Evolutionary conservation across 352 stramenopile species (phyloP).

Genomic region (Globisporangium iwayamae): DNA sequence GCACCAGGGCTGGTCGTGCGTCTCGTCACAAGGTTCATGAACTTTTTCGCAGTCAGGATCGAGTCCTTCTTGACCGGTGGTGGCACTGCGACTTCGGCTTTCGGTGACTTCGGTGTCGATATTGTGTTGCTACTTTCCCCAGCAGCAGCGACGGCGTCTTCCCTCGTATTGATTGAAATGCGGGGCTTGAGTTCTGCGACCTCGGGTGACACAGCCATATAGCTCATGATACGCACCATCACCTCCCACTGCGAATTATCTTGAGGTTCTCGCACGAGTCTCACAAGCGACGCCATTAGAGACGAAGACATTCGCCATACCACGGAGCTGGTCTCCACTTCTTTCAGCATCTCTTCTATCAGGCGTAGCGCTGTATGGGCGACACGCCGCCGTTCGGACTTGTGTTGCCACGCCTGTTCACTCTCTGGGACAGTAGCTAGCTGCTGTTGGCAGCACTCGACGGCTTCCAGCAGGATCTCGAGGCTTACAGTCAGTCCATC

Average conservation of each 20-base stretch:
- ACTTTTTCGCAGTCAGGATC: slow-evolving; percentile 17
- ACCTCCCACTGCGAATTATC: slow-evolving; percentile 39
- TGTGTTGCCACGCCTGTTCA: not conserved
- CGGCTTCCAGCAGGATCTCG: slow-evolving; percentile 30
- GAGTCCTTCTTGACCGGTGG: slow-evolving; percentile 16
- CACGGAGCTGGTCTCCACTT: slow-evolving; percentile 14
- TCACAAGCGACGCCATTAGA: slow-evolving; percentile 32
- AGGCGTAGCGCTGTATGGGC: slow-evolving; percentile 17
- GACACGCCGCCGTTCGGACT: not conserved
- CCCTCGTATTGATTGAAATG: not conserved
- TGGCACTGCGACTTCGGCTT: not conserved
- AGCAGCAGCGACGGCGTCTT: not conserved
- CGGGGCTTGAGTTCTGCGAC: not conserved
- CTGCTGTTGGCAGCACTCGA: not conserved
- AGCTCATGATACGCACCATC: slow-evolving; percentile 37
- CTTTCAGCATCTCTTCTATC: slow-evolving; percentile 42
- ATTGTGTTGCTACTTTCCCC: not conserved
- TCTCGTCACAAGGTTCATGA: slow-evolving; percentile 26
- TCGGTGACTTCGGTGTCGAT: slow-evolving; percentile 1
- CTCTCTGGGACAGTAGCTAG: not conserved
- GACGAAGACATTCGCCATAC: slow-evolving; percentile 31
- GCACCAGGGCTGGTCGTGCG: slow-evolving; percentile 16
- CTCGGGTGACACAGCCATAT: slow-evolving; percentile 13
- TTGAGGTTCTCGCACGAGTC: slow-evolving; percentile 30
- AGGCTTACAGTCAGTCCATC: slow-evolving; percentile 25